Percentiles rank a stretch among this genome's conserved stretches.
phyloP scores from a whole-genome alignment of 441 rosid species.

The Euphorbia celastroides region DNA sequence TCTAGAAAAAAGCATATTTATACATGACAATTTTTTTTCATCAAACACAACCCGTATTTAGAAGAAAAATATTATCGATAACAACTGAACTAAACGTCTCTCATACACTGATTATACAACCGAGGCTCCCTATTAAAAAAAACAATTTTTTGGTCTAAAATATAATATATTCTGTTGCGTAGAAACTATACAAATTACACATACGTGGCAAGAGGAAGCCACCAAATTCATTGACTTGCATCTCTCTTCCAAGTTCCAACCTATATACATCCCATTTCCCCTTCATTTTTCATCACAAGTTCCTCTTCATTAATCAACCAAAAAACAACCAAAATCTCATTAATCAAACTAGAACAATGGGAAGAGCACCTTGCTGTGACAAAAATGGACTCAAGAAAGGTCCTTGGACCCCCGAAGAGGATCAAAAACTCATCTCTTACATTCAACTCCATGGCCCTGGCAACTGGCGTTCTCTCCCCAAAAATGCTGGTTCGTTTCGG shows the following conservation, averaged over 20 bases:
- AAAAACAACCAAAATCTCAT: too few relatives aligned
- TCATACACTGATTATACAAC: too few relatives aligned
- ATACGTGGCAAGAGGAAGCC: conserved; percentile 45
- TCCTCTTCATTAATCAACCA: neutral
- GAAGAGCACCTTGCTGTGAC: conserved; percentile 92
- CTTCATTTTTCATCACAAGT: neutral
- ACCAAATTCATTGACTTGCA: conserved; percentile 71
- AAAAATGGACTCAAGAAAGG: conserved; percentile 88
- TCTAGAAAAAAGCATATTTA: too few relatives aligned
- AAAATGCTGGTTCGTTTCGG: conserved; percentile 65
- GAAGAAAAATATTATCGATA: too few relatives aligned
- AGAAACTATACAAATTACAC: neutral
- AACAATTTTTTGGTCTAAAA: too few relatives aligned
- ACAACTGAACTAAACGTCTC: too few relatives aligned
- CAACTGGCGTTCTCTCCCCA: conserved; percentile 85
- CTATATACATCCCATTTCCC: neutral
- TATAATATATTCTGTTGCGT: neutral
- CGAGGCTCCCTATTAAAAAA: too few relatives aligned
- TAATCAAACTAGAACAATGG: conserved; percentile 48
- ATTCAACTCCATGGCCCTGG: conserved; percentile 73
- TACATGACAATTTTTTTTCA: too few relatives aligned
- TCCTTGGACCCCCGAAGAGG: conserved; percentile 94
- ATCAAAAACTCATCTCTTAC: conserved; percentile 55
- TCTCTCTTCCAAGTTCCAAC: neutral
- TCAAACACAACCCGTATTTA: too few relatives aligned